These are phyloP conservation scores for Malania oleifera DNA, from an alignment of 164 flowering plant genomes.

Conservation along the genomic window DNA sequence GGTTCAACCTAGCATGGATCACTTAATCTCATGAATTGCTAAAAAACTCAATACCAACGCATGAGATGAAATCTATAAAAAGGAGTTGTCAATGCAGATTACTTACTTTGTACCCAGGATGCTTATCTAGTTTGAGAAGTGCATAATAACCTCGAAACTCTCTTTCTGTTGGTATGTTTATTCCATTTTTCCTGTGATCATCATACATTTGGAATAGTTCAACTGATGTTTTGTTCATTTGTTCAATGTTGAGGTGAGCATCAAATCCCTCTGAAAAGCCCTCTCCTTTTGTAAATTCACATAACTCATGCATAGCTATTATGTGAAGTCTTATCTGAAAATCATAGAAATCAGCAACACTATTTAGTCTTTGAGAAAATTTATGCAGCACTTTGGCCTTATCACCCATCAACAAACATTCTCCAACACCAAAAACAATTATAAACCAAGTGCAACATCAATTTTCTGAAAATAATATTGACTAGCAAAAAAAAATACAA, in stretches of 20 bases:
- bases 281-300: conserved; percentile 89
- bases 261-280: conserved; percentile 98
- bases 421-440: no score
- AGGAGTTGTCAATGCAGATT: conserved; percentile 3
- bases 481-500: no score
- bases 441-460: no score
- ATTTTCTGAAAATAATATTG: no score
- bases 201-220: conserved; percentile 95
- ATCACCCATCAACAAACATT: background rate
- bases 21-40: conserved; percentile 23
- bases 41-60: no score
- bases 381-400: background rate
- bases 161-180: conserved; percentile 61
- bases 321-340: conserved; percentile 91
- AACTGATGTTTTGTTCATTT: conserved; percentile 97
- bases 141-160: conserved; percentile 99
- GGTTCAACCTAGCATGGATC: conserved; percentile 81
- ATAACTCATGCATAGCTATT: conserved; percentile 95
- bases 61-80: conserved; percentile 10
- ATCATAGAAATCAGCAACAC: conserved; percentile 12
- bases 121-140: conserved; percentile 92
- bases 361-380: background rate
- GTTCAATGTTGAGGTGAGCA: conserved; percentile 98
- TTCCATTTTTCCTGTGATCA: conserved; percentile 92
- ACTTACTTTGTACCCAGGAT: conserved; percentile 96